Evolutionary conservation across 2,329 filamentous ascomycete species (phyloP).

Genomic region (Verticillium nonalfalfae): DNA sequence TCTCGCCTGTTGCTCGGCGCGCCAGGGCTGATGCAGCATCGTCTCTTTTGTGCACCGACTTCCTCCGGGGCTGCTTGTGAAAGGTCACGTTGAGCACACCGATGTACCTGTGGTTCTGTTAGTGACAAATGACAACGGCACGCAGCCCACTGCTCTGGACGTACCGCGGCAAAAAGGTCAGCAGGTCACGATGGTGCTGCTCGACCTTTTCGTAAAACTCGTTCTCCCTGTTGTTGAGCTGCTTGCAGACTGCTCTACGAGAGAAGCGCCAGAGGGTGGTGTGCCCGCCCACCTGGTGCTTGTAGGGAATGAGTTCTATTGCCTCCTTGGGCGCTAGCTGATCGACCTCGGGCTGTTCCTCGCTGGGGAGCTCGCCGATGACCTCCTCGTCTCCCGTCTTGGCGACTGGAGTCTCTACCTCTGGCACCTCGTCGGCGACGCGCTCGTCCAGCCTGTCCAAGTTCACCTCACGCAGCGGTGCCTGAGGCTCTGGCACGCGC

Average conservation of each 20-base stretch:
- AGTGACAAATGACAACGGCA: constrained; percentile 7
- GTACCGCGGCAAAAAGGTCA: constrained; percentile 85
- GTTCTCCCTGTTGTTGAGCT: constrained; percentile 96
- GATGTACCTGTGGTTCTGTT: constrained; percentile 67
- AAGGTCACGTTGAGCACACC: constrained; percentile 96
- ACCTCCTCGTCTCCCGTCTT: not conserved
- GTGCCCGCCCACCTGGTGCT: constrained; percentile 95
- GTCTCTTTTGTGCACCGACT: constrained; percentile 45
- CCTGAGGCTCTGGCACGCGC: not conserved
- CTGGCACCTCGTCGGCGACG: not conserved
- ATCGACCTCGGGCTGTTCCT: constrained; percentile 10
- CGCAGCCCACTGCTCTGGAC: constrained; percentile 12
- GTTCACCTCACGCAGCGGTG: not conserved
- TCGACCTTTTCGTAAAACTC: constrained; percentile 98
- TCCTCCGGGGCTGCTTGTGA: constrained; percentile 70
- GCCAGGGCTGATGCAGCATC: constrained; percentile 22
- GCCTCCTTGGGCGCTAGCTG: constrained; percentile 66
- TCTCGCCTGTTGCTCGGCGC: constrained; percentile 4
- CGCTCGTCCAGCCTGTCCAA: not conserved
- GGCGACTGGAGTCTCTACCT: not conserved
- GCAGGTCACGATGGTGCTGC: constrained; percentile 78
- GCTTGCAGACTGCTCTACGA: constrained; percentile 90
- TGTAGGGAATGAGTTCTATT: constrained; percentile 93
- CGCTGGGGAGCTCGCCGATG: not conserved
- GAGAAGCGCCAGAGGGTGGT: constrained; percentile 96